These are phyloP conservation scores for Xylariaceae sp. DNA, from an alignment of 2,329 filamentous ascomycete species.

Conservation along the genomic window DNA sequence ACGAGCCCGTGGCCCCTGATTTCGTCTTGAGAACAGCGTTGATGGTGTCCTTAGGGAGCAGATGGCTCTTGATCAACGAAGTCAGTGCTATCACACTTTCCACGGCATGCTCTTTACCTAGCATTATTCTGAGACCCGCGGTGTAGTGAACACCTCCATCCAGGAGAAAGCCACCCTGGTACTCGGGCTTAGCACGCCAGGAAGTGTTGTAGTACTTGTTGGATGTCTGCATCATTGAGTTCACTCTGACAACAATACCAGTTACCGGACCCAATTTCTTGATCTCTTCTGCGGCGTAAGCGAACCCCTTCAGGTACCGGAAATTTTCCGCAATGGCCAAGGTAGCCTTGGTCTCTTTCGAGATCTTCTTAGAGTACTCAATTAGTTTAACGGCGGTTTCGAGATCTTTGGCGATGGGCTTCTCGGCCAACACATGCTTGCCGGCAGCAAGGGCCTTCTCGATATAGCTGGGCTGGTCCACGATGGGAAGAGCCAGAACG, in stretches of 20 bases:
- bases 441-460: conserved; percentile 55
- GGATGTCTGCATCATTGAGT: conserved; percentile 33
- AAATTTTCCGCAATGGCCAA: conserved; percentile 69
- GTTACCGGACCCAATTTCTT: conserved; percentile 49
- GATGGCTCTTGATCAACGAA: conserved; percentile 46
- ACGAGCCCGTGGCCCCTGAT: conserved; percentile 51
- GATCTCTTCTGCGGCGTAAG: conserved; percentile 46
- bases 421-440: conserved; percentile 67
- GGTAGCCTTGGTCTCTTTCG: conserved; percentile 34
- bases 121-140: conserved; percentile 56
- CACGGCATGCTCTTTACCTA: conserved; percentile 44
- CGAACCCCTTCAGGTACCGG: conserved; percentile 55
- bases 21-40: conserved; percentile 52
- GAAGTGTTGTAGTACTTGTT: conserved; percentile 48
- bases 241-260: conserved; percentile 43
- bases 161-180: conserved; percentile 72
- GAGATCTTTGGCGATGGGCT: conserved; percentile 60
- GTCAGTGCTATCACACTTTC: conserved; percentile 51
- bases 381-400: conserved; percentile 39
- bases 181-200: conserved; percentile 63
- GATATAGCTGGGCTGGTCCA: conserved; percentile 54
- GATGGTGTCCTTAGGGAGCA: conserved; percentile 63
- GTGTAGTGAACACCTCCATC: conserved; percentile 71
- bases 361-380: conserved; percentile 32
- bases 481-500: conserved; percentile 51